Percentiles rank a stretch among this genome's conserved stretches.
Conservation (phyloP, 139 green algal genomes). For the Chlorella sp. region DNA sequence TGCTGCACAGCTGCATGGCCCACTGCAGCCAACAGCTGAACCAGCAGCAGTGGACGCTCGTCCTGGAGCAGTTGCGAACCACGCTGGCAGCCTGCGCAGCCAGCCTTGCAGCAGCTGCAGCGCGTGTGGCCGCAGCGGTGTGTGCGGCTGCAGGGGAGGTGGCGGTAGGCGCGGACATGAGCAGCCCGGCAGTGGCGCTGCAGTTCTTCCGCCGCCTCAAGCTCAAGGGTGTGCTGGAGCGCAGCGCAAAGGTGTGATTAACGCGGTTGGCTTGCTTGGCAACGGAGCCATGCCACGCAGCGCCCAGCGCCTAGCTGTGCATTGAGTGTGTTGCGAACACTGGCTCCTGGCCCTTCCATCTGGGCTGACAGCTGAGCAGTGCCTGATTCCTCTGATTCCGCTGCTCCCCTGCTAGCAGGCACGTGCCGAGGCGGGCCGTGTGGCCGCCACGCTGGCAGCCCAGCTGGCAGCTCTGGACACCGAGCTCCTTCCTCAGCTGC, state of each 20-base stretch:
- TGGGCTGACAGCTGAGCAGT: no score
- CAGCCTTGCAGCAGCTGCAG: neutral
- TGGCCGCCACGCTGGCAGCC: neutral
- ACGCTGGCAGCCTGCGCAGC: neutral
- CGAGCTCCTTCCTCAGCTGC: constrained; percentile 22
- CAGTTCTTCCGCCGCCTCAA: constrained; percentile 40
- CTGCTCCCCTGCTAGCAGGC: neutral
- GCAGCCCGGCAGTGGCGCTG: constrained; percentile 3
- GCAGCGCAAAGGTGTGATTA: constrained; percentile 19
- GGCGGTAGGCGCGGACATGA: constrained; percentile 15
- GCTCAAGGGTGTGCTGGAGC: constrained; percentile 35
- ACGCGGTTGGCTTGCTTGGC: neutral
- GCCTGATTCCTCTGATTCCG: no score
- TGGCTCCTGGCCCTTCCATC: no score
- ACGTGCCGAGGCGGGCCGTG: neutral
- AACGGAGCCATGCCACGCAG: no score
- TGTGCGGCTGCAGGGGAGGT: neutral
- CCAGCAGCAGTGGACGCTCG: neutral
- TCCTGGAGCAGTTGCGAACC: neutral
- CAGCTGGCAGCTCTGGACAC: neutral
- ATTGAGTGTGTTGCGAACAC: no score
- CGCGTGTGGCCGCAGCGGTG: constrained; percentile 7
- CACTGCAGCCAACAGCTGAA: constrained; percentile 11
- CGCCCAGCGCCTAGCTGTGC: no score
- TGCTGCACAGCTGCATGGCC: neutral